Conservation (phyloP, 768 basidiomycete genomes). For the Termitomyces sp. region DNA sequence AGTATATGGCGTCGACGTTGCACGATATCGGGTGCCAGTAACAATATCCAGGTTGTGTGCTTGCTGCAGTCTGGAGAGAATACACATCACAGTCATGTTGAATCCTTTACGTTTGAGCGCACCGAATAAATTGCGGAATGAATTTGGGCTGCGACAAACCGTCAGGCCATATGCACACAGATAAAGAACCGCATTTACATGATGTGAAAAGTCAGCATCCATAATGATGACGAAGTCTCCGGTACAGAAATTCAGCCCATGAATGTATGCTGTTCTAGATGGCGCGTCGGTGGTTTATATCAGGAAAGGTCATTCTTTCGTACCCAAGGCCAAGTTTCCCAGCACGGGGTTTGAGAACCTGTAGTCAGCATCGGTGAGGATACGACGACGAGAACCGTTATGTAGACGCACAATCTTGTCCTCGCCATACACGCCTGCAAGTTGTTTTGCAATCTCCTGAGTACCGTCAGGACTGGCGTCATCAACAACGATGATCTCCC, state of each 20-base stretch:
- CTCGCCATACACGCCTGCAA: constrained; percentile 76
- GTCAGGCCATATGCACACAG: background rate
- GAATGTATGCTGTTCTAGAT: constrained; percentile 74
- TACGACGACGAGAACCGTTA: background rate
- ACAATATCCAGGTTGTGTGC: constrained; percentile 89
- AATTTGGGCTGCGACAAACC: constrained; percentile 70
- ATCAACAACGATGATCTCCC: constrained; percentile 90
- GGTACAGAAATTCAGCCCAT: constrained; percentile 83
- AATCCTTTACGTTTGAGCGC: constrained; percentile 7
- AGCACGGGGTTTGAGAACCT: constrained; percentile 82
- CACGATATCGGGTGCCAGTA: constrained; percentile 85
- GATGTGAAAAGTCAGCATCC: constrained; percentile 96
- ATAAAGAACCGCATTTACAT: constrained; percentile 44
- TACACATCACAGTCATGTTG: background rate
- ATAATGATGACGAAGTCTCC: constrained; percentile 96
- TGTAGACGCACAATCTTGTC: constrained; percentile 64
- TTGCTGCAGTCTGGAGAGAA: constrained; percentile 59
- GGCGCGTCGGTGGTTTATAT: background rate
- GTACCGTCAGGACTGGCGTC: constrained; percentile 93
- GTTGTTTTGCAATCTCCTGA: constrained; percentile 78
- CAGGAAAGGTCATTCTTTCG: constrained; percentile 12
- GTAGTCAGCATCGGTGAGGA: constrained; percentile 1
- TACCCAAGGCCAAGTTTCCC: constrained; percentile 91
- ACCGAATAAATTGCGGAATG: constrained; percentile 90
- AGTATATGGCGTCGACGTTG: constrained; percentile 50